A percentile compares a stretch with the other conserved stretches of the same genome.
Conservation (phyloP, 345 rosid species). For the Aurinia saxatilis region DNA sequence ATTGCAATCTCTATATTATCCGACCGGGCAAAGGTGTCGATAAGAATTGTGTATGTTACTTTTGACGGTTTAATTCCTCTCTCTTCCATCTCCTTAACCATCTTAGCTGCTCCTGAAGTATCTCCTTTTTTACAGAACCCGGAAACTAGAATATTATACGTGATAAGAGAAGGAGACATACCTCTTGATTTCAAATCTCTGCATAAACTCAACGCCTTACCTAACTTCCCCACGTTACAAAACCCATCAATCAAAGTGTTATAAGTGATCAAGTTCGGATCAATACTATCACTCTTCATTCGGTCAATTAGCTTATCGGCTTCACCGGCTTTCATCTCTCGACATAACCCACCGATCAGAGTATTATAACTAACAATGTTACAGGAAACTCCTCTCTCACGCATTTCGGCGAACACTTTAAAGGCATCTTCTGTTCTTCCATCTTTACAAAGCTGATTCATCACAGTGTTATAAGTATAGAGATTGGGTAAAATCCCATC, state of each 20-base stretch:
- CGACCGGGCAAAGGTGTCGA: slow-evolving; percentile 39
- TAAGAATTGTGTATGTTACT: slow-evolving; percentile 63
- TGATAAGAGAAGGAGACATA: slow-evolving; percentile 47
- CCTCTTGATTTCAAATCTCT: slow-evolving; percentile 50
- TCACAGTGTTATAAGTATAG: slow-evolving; percentile 57
- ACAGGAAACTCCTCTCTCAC: slow-evolving; percentile 44
- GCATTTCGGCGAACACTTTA: slow-evolving; percentile 75
- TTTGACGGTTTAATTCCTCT: slow-evolving; percentile 61
- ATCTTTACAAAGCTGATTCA: slow-evolving; percentile 42
- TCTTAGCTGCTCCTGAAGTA: slow-evolving; percentile 29
- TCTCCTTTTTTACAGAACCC: slow-evolving; percentile 51
- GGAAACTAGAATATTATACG: slow-evolving; percentile 50
- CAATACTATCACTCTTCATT: slow-evolving; percentile 44
- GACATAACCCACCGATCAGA: slow-evolving; percentile 49
- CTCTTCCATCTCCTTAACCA: slow-evolving; percentile 74
- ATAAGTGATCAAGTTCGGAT: slow-evolving; percentile 52
- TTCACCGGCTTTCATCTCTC: slow-evolving; percentile 37
- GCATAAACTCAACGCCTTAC: slow-evolving; percentile 44
- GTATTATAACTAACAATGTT: slow-evolving; percentile 60
- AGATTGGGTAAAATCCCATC: slow-evolving; percentile 50
- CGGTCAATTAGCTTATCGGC: slow-evolving; percentile 42
- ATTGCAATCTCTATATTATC: slow-evolving; percentile 58
- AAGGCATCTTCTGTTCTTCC: slow-evolving; percentile 39
- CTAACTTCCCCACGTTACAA: slow-evolving; percentile 36
- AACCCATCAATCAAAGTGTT: slow-evolving; percentile 61